Evolutionary conservation across 2,329 filamentous ascomycete species (phyloP), one percentile per base, ranked within the genome.

Genomic region (Pseudogymnoascus verrucosus): DNA sequence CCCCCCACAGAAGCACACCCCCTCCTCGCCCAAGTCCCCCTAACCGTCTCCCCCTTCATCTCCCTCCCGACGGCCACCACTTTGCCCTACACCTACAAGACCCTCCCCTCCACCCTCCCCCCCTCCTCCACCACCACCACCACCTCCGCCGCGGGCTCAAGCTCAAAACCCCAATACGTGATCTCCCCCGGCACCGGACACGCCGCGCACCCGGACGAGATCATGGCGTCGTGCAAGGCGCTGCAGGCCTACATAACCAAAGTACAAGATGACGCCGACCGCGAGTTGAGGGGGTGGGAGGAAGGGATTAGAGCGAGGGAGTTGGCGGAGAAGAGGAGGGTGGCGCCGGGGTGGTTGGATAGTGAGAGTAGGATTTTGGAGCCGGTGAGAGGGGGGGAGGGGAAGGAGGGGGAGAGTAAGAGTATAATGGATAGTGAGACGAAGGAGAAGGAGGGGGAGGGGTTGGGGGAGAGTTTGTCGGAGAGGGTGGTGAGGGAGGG

Each of bases 21-120:
- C 14, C 85, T 97, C 68, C 86, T 99, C 57, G 90, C 93, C 68
- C 95, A 99, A 78, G 87, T 98, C 42, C 92, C 95, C 31, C 80
- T 99, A 63, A 96, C 92, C 60, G 92, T 98, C 51, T 97, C 93
- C 2, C 95, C 95, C 26, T 97, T 97, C 79, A 86, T 98, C 71
- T 89, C 89, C 65, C 88, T 99, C 34, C 95, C 95, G 10, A 89
- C 90, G 31, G 89, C 93, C 26, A 90, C 93, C 19, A 96, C 93
- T 0, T 85, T 99, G 6, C 93, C 95, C 23, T 98, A 98, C 79
- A 96, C 91, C 69, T 98, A 97, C 83, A 93, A 93, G 74, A 84
- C 87, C 10, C 88, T 98, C 73, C 91, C 93, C 0, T 93, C 91
- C 0, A 89, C 91, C 1, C 84, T 98, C 0, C 93, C 95, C 0